Base-by-base conservation (phyloP, 345 rosid genomes). In the Citrus maxima region DNA sequence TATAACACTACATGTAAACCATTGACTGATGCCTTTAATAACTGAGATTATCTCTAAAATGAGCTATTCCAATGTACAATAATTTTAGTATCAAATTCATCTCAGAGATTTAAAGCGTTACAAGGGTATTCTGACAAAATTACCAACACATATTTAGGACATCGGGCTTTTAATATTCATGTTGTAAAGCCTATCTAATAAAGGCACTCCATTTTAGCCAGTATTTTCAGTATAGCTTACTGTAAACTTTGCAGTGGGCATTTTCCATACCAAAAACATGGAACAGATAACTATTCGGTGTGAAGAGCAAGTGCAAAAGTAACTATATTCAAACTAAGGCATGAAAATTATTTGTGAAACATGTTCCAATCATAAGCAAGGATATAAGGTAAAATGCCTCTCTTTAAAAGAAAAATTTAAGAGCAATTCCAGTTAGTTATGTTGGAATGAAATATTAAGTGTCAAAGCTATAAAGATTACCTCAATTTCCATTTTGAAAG, bases 401-500 rank as follows among this genome's bases (percentile, higher is more conserved):
- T 1, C 19, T 51, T 51, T 51, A 51, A 51, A 51, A 18, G 56
- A 18, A 51, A 14, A 51, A 16, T 51, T 51, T 16, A 18, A 7
- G 6, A 18, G 56, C 22, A 51, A 18, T 51, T 51, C 56, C 56
- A 51, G 56, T 51, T 4, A 14, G 56, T 16, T 51, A 51, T 18
- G 22, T 18, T 16, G 19, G 12, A 65, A 32, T 38, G 10, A 49
- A 69, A 78, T 6, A 32, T 22, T 55, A 79, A 65, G 80, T 34
- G 40, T 46, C 35, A 58, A 28, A 51, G 37, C 27, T 27, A 40
- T 68, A 71, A 68, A 37, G 24, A 60, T 83, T 87, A 96, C 99
- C 99, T 94, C 98, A 56, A 84, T 89, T 90, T 94, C 98, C 98
- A 96, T 96, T 87, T 94, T 94, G 88, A 93, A 94, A 80, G 97